phyloP scores from a whole-genome alignment of 805 yeast species.

The Clavispora santaluciae region DNA sequence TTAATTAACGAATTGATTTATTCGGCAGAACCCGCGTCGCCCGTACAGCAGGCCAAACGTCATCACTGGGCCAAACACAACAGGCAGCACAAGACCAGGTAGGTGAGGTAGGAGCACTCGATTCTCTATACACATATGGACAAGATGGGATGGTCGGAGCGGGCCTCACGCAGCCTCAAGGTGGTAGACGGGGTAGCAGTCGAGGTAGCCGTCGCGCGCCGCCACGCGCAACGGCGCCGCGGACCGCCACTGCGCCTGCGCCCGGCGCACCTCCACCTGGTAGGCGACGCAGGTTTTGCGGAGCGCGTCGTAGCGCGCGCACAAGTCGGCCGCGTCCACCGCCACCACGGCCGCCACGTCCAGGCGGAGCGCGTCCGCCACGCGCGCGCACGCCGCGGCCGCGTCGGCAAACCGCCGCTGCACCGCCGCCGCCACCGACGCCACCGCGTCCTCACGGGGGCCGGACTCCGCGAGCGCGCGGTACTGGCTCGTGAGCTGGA shows the following conservation, averaged over 20 bases:
- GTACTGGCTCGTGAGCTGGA: neutral
- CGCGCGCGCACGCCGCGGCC: neutral
- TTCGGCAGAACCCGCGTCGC: no score
- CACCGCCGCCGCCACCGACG: neutral
- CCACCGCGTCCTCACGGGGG: no score
- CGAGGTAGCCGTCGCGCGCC: constrained; percentile 5
- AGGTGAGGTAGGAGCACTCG: no score
- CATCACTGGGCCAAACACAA: no score
- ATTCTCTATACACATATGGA: no score
- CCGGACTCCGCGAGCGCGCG: neutral
- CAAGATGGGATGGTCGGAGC: no score
- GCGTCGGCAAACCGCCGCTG: constrained; percentile 1
- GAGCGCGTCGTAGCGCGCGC: constrained; percentile 7
- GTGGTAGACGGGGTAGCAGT: constrained; percentile 12
- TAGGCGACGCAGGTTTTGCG: constrained; percentile 12
- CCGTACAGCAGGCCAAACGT: no score
- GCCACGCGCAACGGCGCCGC: constrained; percentile 1
- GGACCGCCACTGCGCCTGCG: neutral
- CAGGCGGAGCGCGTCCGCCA: neutral
- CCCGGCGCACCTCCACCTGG: constrained; percentile 4
- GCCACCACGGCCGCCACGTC: neutral
- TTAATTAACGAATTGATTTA: no score
- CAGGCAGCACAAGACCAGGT: no score
- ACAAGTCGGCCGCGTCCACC: constrained; percentile 1
- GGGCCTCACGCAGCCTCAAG: no score